Percentiles rank a stretch among this genome's conserved stretches.
These are phyloP conservation scores for Picochlorum sp. DNA, from an alignment of 139 green algal species.

Conservation along the genomic window DNA sequence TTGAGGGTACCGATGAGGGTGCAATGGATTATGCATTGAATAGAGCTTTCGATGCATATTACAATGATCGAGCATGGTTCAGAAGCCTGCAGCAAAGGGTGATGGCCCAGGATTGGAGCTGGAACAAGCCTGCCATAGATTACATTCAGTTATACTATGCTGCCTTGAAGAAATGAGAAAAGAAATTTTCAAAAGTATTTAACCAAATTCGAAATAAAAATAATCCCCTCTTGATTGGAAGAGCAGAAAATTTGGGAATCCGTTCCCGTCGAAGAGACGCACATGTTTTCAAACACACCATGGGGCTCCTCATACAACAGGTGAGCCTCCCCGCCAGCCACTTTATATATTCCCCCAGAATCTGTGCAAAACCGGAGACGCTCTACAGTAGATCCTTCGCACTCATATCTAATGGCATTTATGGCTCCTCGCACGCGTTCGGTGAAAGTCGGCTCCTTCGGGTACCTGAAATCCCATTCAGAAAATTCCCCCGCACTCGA, in stretches of 20 bases:
- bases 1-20: constrained; percentile 69
- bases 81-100: constrained; percentile 34
- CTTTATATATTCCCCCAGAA: neutral
- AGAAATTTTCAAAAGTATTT: constrained; percentile 7
- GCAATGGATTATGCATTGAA: constrained; percentile 92
- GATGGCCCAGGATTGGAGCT: constrained; percentile 88
- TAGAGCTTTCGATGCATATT: constrained; percentile 20
- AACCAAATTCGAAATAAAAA: constrained; percentile 14
- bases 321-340: neutral
- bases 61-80: constrained; percentile 42
- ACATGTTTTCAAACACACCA: constrained; percentile 1
- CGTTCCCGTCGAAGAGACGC: neutral
- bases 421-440: neutral
- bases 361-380: neutral
- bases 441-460: neutral
- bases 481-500: neutral
- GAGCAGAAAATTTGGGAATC: constrained; percentile 8
- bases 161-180: constrained; percentile 31
- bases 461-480: constrained; percentile 7
- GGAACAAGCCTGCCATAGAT: constrained; percentile 85
- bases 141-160: constrained; percentile 96
- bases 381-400: neutral
- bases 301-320: neutral
- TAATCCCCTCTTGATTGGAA: constrained; percentile 7
- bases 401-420: neutral